Conservation (phyloP, 2,329 filamentous ascomycete genomes). For the Phoma sp. region DNA sequence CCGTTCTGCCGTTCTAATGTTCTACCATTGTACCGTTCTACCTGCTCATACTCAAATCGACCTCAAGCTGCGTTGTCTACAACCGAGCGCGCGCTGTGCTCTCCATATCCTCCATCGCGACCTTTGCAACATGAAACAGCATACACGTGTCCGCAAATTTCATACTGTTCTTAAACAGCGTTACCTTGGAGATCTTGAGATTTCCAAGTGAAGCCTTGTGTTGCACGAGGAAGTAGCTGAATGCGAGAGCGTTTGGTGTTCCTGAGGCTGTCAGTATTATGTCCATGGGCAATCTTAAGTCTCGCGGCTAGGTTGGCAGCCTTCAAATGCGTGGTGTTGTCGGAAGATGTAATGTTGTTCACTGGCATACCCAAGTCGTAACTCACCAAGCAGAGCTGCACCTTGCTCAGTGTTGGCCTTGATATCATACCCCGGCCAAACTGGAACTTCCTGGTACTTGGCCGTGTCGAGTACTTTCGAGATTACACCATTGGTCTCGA, state of each 20-base stretch:
- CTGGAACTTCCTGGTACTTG: not conserved
- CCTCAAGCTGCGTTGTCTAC: not conserved
- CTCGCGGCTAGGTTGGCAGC: too few species aligned
- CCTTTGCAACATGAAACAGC: slow-evolving; percentile 6
- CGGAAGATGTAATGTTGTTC: too few species aligned
- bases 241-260: slow-evolving; percentile 13
- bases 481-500: slow-evolving; percentile 5
- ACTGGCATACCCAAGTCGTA: too few species aligned
- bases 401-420: slow-evolving; percentile 1
- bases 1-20: too few species aligned
- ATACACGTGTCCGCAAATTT: slow-evolving; percentile 9
- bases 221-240: slow-evolving; percentile 14
- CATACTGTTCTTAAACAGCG: slow-evolving; percentile 7
- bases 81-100: not conserved
- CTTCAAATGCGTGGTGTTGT: too few species aligned
- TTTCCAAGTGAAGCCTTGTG: slow-evolving; percentile 15
- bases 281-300: too few species aligned
- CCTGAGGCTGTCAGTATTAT: not conserved
- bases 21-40: too few species aligned
- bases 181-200: slow-evolving; percentile 9
- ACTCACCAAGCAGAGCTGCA: slow-evolving; percentile 10
- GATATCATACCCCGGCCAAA: slow-evolving; percentile 8
- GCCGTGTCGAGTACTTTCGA: not conserved
- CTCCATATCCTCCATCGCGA: not conserved
- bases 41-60: too few species aligned